Conservation (phyloP, 768 basidiomycete species). For the Porpolomopsis calyptriformis region DNA sequence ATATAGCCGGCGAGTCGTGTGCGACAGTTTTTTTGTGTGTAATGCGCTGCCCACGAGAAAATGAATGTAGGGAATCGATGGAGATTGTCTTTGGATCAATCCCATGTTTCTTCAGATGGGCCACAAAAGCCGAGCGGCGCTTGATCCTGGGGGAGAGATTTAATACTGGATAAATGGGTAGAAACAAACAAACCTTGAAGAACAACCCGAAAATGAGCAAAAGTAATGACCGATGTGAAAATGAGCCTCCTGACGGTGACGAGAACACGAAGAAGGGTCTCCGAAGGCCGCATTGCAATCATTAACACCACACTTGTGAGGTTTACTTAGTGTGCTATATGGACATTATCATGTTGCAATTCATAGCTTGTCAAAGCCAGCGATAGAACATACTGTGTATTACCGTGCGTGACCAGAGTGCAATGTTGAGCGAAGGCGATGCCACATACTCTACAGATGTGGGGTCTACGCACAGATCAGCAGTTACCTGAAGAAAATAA, state of each 20-base stretch:
- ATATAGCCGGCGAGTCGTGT: too few relatives aligned
- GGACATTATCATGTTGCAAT: neutral
- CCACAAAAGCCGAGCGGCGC: constrained; percentile 46
- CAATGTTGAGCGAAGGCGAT: constrained; percentile 50
- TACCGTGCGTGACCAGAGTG: constrained; percentile 52
- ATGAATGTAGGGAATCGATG: too few relatives aligned
- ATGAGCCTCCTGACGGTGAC: constrained; percentile 57
- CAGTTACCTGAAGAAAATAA: neutral
- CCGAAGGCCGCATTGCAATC: constrained; percentile 44
- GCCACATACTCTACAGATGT: constrained; percentile 40
- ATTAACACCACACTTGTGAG: constrained; percentile 37
- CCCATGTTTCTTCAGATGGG: constrained; percentile 45
- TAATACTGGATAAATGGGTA: neutral
- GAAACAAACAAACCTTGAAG: constrained; percentile 31
- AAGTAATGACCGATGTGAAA: constrained; percentile 28
- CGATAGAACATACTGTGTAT: constrained; percentile 46
- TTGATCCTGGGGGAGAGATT: constrained; percentile 40
- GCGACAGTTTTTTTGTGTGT: too few relatives aligned
- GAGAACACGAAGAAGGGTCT: constrained; percentile 59
- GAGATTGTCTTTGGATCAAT: constrained; percentile 21
- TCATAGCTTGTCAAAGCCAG: neutral
- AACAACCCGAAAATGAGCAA: constrained; percentile 38
- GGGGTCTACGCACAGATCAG: constrained; percentile 28
- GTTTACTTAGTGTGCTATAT: constrained; percentile 40
- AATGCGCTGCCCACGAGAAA: too few relatives aligned